Conservation (phyloP, 2,329 filamentous ascomycete species). For the Alternaria sp. region DNA sequence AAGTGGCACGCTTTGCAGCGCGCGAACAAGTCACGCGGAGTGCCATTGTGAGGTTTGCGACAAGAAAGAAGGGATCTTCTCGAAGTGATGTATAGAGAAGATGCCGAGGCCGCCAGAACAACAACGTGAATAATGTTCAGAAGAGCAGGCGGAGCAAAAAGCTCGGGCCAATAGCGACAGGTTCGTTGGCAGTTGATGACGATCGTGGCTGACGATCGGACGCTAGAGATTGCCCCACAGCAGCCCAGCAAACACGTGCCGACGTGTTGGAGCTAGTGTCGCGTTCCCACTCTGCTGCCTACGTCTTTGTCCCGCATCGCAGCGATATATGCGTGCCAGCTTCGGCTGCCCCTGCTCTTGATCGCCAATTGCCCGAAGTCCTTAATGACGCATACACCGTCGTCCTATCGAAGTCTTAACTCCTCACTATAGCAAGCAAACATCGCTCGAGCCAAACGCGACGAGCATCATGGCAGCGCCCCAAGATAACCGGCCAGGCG, state of each 20-base stretch:
- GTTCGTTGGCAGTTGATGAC: conserved; percentile 31
- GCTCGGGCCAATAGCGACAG: conserved; percentile 39
- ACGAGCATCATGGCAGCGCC: conserved; percentile 41
- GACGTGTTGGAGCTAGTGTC: conserved; percentile 32
- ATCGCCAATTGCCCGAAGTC: background rate
- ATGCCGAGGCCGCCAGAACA: conserved; percentile 34
- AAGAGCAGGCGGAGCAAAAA: conserved; percentile 28
- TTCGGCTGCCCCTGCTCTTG: background rate
- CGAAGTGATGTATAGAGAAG: conserved; percentile 6
- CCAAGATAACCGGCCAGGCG: conserved; percentile 44
- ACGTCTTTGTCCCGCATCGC: conserved; percentile 15
- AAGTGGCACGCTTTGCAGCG: conserved; percentile 46
- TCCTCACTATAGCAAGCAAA: conserved; percentile 3
- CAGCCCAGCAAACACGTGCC: conserved; percentile 27
- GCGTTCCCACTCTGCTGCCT: conserved; percentile 39
- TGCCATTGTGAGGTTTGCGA: conserved; percentile 51
- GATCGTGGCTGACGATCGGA: conserved; percentile 38
- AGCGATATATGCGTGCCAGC: background rate
- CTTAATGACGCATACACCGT: background rate
- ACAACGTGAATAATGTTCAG: conserved; percentile 33
- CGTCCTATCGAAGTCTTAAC: background rate
- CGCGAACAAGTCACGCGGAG: conserved; percentile 47
- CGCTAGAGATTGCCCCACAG: conserved; percentile 13
- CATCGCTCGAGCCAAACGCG: background rate
- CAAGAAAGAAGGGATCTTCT: conserved; percentile 14